phyloP scores from a whole-genome alignment of 192 early-diverging fungal species.

The Umbelopsis sp. region DNA sequence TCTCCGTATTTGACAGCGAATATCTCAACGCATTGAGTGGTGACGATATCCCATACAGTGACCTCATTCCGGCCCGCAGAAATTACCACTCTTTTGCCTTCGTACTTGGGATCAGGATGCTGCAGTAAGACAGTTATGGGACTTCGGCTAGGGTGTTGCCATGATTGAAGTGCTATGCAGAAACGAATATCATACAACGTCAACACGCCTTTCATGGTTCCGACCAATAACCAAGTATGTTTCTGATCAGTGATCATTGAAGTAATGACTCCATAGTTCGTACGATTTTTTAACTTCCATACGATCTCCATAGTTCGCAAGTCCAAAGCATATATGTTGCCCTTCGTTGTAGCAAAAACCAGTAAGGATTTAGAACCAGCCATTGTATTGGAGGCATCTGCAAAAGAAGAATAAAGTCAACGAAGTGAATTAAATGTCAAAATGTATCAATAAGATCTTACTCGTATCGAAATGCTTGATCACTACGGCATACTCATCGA shows the following conservation, averaged over 20 bases:
- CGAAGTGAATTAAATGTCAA: not conserved
- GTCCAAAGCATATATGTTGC: slow-evolving; percentile 74
- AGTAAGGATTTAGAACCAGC: slow-evolving; percentile 67
- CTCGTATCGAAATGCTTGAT: slow-evolving; percentile 74
- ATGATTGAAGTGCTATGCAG: slow-evolving; percentile 65
- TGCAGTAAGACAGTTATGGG: slow-evolving; percentile 60
- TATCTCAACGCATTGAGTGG: slow-evolving; percentile 68
- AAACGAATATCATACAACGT: slow-evolving; percentile 83
- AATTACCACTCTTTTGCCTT: slow-evolving; percentile 59
- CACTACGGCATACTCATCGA: slow-evolving; percentile 61
- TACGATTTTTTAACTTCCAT: slow-evolving; percentile 62
- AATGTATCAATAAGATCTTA: slow-evolving; percentile 20
- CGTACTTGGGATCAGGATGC: slow-evolving; percentile 49
- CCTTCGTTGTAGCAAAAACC: slow-evolving; percentile 69
- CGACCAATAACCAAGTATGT: slow-evolving; percentile 70
- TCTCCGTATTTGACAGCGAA: slow-evolving; percentile 64
- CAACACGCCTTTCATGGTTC: slow-evolving; percentile 76
- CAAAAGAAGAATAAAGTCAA: not conserved
- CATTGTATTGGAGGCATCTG: slow-evolving; percentile 37
- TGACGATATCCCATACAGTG: slow-evolving; percentile 82
- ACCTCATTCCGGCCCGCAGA: slow-evolving; percentile 75
- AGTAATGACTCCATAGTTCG: slow-evolving; percentile 66
- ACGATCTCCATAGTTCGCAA: slow-evolving; percentile 69
- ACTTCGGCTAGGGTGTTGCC: slow-evolving; percentile 73
- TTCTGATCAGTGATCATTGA: slow-evolving; percentile 64